phyloP scores from a whole-genome alignment of 441 rosid genomes.

The Populus hybrid region DNA sequence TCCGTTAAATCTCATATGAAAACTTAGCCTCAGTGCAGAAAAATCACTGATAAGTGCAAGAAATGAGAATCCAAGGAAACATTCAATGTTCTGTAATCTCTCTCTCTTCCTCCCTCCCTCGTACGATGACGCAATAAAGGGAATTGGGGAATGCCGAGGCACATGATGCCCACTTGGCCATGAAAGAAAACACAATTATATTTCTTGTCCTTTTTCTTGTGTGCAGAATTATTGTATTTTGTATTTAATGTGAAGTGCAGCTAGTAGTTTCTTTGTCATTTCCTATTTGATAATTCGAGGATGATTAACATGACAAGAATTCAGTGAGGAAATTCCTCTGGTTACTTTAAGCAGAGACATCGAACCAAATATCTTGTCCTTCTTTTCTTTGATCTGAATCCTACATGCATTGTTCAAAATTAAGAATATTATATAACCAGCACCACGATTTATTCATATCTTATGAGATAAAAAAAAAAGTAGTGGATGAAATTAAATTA shows the following conservation, averaged over 20 bases:
- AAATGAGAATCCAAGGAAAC: not conserved
- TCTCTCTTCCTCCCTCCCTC: not conserved
- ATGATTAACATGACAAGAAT: not conserved
- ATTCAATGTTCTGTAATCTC: not conserved
- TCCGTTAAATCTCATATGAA: not conserved
- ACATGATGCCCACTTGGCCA: constrained; percentile 25
- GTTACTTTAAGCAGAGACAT: not conserved
- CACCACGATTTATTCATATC: too few relatives aligned
- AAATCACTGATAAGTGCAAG: too few relatives aligned
- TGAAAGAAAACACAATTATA: not conserved
- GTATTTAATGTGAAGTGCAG: not conserved
- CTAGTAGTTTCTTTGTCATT: not conserved
- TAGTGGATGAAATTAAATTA: too few relatives aligned
- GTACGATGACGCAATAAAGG: not conserved
- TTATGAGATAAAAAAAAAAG: too few relatives aligned
- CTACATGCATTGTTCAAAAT: not conserved
- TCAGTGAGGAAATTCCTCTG: not conserved
- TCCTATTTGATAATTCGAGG: not conserved
- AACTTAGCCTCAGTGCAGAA: not conserved
- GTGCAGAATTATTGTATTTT: not conserved
- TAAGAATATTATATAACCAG: too few relatives aligned
- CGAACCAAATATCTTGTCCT: not conserved
- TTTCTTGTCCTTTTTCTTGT: not conserved
- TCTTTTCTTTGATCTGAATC: not conserved
- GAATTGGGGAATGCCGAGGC: constrained; percentile 19